phyloP scores from a whole-genome alignment of 2,329 filamentous ascomycete genomes.

The Pseudocercospora fijiensis region DNA sequence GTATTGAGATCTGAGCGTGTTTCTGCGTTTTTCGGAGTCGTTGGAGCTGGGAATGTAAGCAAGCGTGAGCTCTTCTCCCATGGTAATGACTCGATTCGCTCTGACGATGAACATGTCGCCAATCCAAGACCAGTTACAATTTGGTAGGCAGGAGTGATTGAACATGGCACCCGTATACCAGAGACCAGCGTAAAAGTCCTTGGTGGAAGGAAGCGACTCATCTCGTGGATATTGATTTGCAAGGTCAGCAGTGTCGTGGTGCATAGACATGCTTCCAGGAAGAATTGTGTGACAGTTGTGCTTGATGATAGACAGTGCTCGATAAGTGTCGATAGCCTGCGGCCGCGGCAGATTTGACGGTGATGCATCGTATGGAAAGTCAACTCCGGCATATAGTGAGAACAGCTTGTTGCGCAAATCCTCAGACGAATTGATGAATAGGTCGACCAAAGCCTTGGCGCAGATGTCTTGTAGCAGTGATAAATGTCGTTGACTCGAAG shows the following conservation, averaged over 20 bases:
- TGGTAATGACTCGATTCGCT: constrained; percentile 45
- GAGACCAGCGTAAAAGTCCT: constrained; percentile 40
- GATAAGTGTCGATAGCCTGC: constrained; percentile 10
- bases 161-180: constrained; percentile 53
- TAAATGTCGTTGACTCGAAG: constrained; percentile 6
- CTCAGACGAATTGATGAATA: not conserved
- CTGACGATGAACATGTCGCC: constrained; percentile 56
- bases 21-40: constrained; percentile 9
- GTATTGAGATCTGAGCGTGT: constrained; percentile 3
- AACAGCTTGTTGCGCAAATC: constrained; percentile 5
- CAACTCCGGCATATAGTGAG: not conserved
- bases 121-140: constrained; percentile 52
- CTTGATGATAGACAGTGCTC: constrained; percentile 15
- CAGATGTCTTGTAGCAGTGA: constrained; percentile 12
- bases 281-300: constrained; percentile 17
- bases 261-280: constrained; percentile 15
- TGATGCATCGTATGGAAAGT: not conserved
- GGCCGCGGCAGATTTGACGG: not conserved
- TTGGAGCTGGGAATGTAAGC: constrained; percentile 16
- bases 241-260: constrained; percentile 11
- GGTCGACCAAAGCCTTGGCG: not conserved
- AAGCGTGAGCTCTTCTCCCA: constrained; percentile 47
- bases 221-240: not conserved
- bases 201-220: not conserved
- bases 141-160: constrained; percentile 55